A percentile compares a stretch with the other conserved stretches of the same genome.
Evolutionary conservation across 306 rosid species (phyloP).

Genomic region (cucumber (Cucumis sativus)): Cucumber_9930_V3 NC_026660.2:28476001-28476500

Average conservation of each 20-base stretch:
- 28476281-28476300: too few relatives aligned
- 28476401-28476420: background rate
- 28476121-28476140: background rate
- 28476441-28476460: background rate
- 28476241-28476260: too few relatives aligned
- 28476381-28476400: background rate
- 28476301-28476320: too few relatives aligned
- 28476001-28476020: too few relatives aligned
- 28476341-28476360: background rate
- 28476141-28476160: background rate
- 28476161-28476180: background rate
- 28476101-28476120: background rate
- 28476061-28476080: background rate
- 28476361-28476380: background rate
- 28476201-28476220: background rate
- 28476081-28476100: background rate
- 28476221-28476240: too few relatives aligned
- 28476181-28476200: background rate
- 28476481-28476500: background rate
- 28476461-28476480: background rate
- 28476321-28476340: background rate
- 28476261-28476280: too few relatives aligned
- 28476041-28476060: background rate
- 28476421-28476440: background rate
- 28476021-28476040: background rate